These are phyloP conservation scores for Paracoccidioides brasiliensis DNA, from an alignment of 2,329 filamentous ascomycete species.

Conservation along the genomic window DNA sequence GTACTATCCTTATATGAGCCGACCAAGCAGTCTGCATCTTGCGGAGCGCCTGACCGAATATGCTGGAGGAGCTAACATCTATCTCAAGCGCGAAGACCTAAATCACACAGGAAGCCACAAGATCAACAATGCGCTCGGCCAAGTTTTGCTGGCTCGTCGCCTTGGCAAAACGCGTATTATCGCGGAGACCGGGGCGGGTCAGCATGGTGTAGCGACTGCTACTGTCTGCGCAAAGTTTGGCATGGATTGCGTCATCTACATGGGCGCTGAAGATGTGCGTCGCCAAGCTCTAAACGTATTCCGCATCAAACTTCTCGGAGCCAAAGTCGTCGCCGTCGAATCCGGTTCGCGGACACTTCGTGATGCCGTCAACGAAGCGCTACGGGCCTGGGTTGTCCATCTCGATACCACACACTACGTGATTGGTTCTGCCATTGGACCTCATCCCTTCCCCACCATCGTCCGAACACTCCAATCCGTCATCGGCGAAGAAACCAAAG, in stretches of 20 bases:
- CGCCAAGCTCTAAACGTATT: constrained; percentile 96
- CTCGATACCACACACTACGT: constrained; percentile 96
- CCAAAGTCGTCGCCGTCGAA: constrained; percentile 83
- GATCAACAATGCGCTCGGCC: constrained; percentile 96
- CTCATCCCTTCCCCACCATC: constrained; percentile 95
- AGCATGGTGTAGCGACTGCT: constrained; percentile 94
- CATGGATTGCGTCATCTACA: constrained; percentile 96
- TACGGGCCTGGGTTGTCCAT: constrained; percentile 86
- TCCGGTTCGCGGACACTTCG: constrained; percentile 72
- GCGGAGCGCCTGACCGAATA: constrained; percentile 79
- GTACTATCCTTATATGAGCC: constrained; percentile 95
- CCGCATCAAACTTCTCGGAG: constrained; percentile 91
- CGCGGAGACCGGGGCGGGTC: constrained; percentile 90
- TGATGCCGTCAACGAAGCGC: constrained; percentile 86
- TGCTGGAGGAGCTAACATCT: constrained; percentile 88
- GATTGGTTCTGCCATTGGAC: constrained; percentile 92
- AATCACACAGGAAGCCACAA: constrained; percentile 98
- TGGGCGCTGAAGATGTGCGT: constrained; percentile 95
- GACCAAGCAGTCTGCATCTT: constrained; percentile 80
- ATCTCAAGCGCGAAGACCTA: constrained; percentile 92
- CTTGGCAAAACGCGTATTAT: constrained; percentile 96
- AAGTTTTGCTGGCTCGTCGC: constrained; percentile 71
- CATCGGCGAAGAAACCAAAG: constrained; percentile 87
- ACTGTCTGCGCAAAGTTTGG: constrained; percentile 97
- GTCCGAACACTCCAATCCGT: constrained; percentile 96